Conservation (phyloP, 371 early-diverging fungal species). For the Mortierella sp. region DNA sequence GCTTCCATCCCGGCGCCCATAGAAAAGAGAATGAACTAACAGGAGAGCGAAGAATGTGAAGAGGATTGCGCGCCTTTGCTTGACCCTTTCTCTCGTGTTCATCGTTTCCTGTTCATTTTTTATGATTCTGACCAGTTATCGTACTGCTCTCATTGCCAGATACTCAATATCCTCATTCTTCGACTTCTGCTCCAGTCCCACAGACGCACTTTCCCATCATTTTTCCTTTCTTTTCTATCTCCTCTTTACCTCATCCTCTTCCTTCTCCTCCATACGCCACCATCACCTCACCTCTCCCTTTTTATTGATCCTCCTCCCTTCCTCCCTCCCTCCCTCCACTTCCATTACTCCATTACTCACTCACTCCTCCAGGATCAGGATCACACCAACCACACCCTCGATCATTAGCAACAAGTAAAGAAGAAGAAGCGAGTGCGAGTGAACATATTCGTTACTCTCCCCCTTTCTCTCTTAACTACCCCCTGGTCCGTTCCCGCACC, state of each 20-base stretch:
- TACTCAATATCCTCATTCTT: background rate
- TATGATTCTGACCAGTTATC: background rate
- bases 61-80: background rate
- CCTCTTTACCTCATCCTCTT: background rate
- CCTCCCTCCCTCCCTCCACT: background rate
- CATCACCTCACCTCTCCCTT: background rate
- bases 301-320: background rate
- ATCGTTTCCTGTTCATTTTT: too few relatives aligned
- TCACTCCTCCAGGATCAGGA: background rate
- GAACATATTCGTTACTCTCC: background rate
- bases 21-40: background rate
- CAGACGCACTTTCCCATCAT: background rate
- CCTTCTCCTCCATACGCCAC: background rate
- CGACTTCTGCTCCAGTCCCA: background rate
- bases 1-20: background rate
- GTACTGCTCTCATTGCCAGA: background rate
- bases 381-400: background rate
- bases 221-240: background rate
- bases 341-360: background rate
- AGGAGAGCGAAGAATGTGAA: background rate
- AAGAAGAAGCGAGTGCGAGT: background rate
- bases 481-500: constrained; percentile 1
- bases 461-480: background rate
- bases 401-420: background rate
- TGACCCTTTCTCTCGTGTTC: too few relatives aligned